phyloP scores from a whole-genome alignment of 192 early-diverging fungal genomes.

The Coemansia biformis region DNA sequence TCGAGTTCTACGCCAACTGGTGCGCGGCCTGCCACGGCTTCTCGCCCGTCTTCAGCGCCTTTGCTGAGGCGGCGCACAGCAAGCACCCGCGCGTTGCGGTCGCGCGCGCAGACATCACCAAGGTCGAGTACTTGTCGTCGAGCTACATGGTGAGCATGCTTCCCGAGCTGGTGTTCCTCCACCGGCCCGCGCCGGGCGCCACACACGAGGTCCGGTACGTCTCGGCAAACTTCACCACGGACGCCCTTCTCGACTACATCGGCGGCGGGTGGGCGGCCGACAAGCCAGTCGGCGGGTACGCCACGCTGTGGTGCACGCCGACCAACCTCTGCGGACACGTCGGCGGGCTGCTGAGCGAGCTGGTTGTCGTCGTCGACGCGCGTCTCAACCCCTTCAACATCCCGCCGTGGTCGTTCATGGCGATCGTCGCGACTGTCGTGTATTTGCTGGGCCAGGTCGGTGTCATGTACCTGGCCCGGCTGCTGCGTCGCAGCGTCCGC shows the following conservation, averaged over 20 bases:
- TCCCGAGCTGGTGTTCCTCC: conserved; percentile 38
- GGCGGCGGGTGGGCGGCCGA: conserved; percentile 30
- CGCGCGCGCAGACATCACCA: conserved; percentile 28
- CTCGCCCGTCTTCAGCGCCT: conserved; percentile 31
- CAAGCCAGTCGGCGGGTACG: conserved; percentile 29
- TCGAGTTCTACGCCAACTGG: conserved; percentile 52
- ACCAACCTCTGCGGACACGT: conserved; percentile 47
- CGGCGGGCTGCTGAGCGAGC: conserved; percentile 38
- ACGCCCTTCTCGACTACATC: conserved; percentile 36
- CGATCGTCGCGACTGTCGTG: conserved; percentile 30
- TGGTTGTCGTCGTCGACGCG: conserved; percentile 24
- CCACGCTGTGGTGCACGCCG: conserved; percentile 45
- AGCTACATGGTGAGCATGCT: conserved; percentile 46
- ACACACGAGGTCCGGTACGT: conserved; percentile 36
- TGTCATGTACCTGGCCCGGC: conserved; percentile 12
- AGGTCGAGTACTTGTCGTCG: conserved; percentile 46
- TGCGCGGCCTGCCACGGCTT: conserved; percentile 43
- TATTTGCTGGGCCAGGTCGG: conserved; percentile 40
- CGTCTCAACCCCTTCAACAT: conserved; percentile 40
- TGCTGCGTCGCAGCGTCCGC: conserved; percentile 22
- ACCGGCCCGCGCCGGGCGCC: conserved; percentile 10
- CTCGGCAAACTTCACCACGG: conserved; percentile 32
- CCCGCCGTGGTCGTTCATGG: conserved; percentile 47
- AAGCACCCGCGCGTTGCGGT: conserved; percentile 34
- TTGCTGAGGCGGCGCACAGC: conserved; percentile 29